Base-by-base conservation (phyloP, 2,329 filamentous ascomycete species). In the Trichoderma sp. region DNA sequence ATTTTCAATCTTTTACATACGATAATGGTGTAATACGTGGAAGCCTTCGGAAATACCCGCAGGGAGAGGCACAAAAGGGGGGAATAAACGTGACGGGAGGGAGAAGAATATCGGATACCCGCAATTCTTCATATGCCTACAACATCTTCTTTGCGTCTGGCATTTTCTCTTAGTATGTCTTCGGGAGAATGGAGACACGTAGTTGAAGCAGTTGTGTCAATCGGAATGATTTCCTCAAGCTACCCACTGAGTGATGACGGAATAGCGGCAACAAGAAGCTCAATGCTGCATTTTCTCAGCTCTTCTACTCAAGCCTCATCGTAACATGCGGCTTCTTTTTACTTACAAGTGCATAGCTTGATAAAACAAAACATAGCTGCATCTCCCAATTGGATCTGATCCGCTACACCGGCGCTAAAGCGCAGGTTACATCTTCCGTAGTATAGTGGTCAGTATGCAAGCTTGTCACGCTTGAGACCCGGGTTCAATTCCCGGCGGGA, bases 391-490 rank as follows among this genome's bases (percentile, higher is more conserved):
- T 30, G 39, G 67, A 51, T 59, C 68, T 66, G 61, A 69, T 69
- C 68, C 61, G 37, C 68, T 69, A 69, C 68, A 66, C 68, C 46
- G 13, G 68, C 54, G 68, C 46, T 63, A 46, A 49, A 66, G 24
- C 60, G 39, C 54, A 28, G 63, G 60, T 63, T 52, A 39, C 28
- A 59, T 72, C 69, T 70, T 72, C 71, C 70, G 71, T 72, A 72
- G 71, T 72, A 72, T 72, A 72, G 71, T 72, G 71, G 71, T 72
- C 70, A 72, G 71, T 72, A 72, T 72, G 70, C 71, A 72, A 72
- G 71, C 71, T 72, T 72, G 70, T 72, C 71, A 72, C 71, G 71
- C 71, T 72, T 72, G 71, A 71, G 71, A 72, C 71, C 71, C 70
- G 71, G 71, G 71, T 72, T 72, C 71, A 72, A 72, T 72, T 72